Evolutionary conservation across 495 filamentous ascomycete species (phyloP), one percentile per base, ranked within the genome.

Genomic region (Hyaloscypha hepaticicola): DNA sequence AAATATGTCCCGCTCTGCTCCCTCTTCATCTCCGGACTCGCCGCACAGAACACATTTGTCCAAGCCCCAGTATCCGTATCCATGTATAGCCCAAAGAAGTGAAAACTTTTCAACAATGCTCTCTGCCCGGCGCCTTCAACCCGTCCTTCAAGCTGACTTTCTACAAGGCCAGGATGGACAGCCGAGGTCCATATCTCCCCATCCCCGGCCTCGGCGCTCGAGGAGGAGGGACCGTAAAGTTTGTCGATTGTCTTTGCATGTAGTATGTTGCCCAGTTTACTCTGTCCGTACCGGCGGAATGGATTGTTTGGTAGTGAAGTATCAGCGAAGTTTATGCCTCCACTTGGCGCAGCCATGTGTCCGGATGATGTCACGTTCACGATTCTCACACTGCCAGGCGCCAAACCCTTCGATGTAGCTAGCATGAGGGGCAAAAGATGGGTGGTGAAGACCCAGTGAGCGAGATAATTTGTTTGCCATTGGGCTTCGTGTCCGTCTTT

Each of bases 201-300:
- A 7, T 72, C 57, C 6, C 69, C 70, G 5, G 59, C 66, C 28
- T 38, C 60, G 27, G 73, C 73, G 49, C 67, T 71, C 9, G 49
- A 48, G 11, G 73, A 76, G 9, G 64, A 62, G 14, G 78, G 78
- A 5, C 77, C 79, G 58, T 78, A 80, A 31, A 57, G 69, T 48
- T 70, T 56, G 67, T 70, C 52, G 8, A 93, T 77, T 65, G 88
- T 81, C 3, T 69, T 70, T 1, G 83, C 78, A 63, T 84, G 87
- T 1, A 91, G 76, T 16, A 90, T 77, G 70, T 90, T 91, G 7
- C 87, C 87, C 3, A 90, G 80, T 76, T 93, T 92, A 66, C 78
- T 80, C 27, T 89, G 80, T 11, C 77, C 82, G 71, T 92, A 93
- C 19, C 85, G 82, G 9, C 67, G 63, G 74, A 74, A 80, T 19